These are phyloP conservation scores for Dictyostelium firmibasis DNA, from an alignment of 78 protist species.

Conservation along the genomic window DNA sequence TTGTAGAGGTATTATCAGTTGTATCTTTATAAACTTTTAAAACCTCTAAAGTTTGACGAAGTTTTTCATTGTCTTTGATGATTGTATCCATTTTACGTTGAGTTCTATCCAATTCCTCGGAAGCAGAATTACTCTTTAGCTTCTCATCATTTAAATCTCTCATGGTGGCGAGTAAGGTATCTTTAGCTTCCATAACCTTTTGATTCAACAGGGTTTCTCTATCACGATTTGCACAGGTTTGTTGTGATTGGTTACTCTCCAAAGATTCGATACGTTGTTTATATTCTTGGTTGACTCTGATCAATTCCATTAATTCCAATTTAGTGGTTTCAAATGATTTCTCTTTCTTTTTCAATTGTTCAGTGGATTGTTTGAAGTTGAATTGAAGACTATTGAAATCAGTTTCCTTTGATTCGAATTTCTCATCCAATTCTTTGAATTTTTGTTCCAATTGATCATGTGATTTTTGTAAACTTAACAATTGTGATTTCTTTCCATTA, in stretches of 20 bases:
- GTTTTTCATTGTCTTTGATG: neutral
- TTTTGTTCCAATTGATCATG: neutral
- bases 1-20: neutral
- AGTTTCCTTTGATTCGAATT: neutral
- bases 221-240: neutral
- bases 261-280: neutral
- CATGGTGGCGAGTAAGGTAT: neutral
- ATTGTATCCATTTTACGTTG: neutral
- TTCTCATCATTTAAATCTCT: constrained; percentile 5
- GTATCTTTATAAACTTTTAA: constrained; percentile 11
- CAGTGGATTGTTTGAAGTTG: neutral
- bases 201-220: constrained; percentile 17
- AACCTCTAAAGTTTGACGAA: neutral
- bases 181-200: neutral
- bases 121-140: neutral
- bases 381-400: neutral
- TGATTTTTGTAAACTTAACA: neutral
- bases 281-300: neutral
- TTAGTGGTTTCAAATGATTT: neutral
- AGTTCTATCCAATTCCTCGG: neutral
- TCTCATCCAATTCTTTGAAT: neutral
- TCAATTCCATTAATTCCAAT: neutral
- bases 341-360: constrained; percentile 44
- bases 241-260: constrained; percentile 38
- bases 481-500: neutral